Percentiles rank a stretch among this genome's conserved stretches.
Conservation (phyloP, 202 grass and related monocot genomes). For the Eragrostis tef region DNA sequence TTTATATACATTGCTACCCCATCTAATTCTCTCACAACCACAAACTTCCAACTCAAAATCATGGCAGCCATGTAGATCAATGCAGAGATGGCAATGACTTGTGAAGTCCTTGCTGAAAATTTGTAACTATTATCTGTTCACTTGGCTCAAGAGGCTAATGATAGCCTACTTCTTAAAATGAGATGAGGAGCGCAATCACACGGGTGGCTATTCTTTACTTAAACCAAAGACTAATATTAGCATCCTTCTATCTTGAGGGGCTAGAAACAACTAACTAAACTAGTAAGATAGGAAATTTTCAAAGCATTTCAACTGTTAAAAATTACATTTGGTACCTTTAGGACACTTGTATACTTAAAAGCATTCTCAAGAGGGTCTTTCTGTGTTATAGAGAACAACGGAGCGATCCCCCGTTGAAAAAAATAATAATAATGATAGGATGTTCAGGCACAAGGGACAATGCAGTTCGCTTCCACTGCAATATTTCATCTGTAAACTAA, state of each 20-base stretch:
- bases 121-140: slow-evolving; percentile 21
- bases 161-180: slow-evolving; percentile 23
- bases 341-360: neutral
- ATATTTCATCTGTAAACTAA: neutral
- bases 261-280: neutral
- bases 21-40: slow-evolving; percentile 20
- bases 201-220: neutral
- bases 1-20: slow-evolving; percentile 10
- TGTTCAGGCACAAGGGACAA: neutral
- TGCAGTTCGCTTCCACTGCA: neutral
- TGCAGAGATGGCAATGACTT: neutral
- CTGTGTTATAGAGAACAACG: neutral
- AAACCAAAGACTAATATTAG: slow-evolving; percentile 5
- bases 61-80: slow-evolving; percentile 13
- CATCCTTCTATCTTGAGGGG: slow-evolving; percentile 2
- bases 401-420: neutral
- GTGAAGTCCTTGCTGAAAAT: slow-evolving; percentile 1
- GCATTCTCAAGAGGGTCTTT: neutral
- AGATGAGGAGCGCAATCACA: neutral
- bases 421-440: neutral
- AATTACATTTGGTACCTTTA: neutral
- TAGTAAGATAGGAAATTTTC: neutral
- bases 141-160: slow-evolving; percentile 32
- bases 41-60: slow-evolving; percentile 11
- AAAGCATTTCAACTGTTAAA: neutral